Evolutionary conservation across 2,329 filamentous ascomycete species (phyloP).

Genomic region (Claviceps sp.): DNA sequence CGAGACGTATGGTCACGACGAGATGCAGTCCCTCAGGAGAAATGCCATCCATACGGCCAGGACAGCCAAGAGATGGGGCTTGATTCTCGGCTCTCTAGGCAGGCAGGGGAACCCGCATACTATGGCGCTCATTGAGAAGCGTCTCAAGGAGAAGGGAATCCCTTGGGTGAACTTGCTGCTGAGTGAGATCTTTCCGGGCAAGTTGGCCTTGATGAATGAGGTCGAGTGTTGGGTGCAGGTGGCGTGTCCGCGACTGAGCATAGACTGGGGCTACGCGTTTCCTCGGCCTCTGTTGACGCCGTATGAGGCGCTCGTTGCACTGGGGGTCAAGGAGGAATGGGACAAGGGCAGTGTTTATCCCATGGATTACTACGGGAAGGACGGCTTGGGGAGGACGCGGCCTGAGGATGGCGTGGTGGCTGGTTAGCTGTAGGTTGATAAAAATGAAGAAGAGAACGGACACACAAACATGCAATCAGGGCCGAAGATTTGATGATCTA

Average conservation of each 20-base stretch:
- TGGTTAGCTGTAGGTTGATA: background rate
- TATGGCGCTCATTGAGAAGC: slow-evolving; percentile 70
- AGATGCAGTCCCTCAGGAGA: slow-evolving; percentile 72
- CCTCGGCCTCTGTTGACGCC: slow-evolving; percentile 77
- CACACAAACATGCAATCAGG: background rate
- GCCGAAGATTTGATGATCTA: background rate
- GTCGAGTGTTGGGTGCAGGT: slow-evolving; percentile 98
- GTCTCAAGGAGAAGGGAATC: slow-evolving; percentile 57
- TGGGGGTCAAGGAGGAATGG: slow-evolving; percentile 70
- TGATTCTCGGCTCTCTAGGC: slow-evolving; percentile 85
- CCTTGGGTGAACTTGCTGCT: slow-evolving; percentile 76
- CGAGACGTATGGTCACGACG: slow-evolving; percentile 82
- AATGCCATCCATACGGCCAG: slow-evolving; percentile 66
- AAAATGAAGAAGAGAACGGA: background rate
- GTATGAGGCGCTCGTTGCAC: slow-evolving; percentile 86
- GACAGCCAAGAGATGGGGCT: slow-evolving; percentile 75
- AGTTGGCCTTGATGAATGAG: slow-evolving; percentile 83
- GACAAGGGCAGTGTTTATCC: slow-evolving; percentile 53
- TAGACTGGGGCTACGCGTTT: slow-evolving; percentile 98
- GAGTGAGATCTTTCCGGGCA: slow-evolving; percentile 93
- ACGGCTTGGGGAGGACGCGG: slow-evolving; percentile 74
- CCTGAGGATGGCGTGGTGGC: slow-evolving; percentile 14
- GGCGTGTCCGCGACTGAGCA: slow-evolving; percentile 89
- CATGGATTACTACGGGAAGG: slow-evolving; percentile 96
- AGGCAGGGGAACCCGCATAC: slow-evolving; percentile 94